A percentile compares a stretch with the other conserved stretches of the same genome.
These are phyloP conservation scores for Talaromyces sp. DNA, from an alignment of 2,329 filamentous ascomycete species.

Conservation along the genomic window DNA sequence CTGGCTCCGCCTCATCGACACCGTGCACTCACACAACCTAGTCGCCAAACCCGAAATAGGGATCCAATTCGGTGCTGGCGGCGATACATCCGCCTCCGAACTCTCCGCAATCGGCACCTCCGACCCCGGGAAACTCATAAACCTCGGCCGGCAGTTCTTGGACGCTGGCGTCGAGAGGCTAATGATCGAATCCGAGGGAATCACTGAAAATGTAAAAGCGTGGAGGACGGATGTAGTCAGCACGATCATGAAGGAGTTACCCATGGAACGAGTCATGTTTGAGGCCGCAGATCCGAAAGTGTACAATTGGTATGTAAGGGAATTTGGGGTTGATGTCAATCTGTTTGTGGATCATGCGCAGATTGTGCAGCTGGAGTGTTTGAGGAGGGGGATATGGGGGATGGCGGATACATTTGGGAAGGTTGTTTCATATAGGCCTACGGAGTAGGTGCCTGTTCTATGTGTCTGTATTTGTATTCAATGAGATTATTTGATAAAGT, in stretches of 20 bases:
- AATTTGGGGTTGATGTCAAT: slow-evolving; percentile 58
- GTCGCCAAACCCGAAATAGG: slow-evolving; percentile 56
- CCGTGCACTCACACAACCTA: slow-evolving; percentile 47
- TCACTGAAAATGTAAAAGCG: slow-evolving; percentile 54
- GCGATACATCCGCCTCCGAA: slow-evolving; percentile 49
- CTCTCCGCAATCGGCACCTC: slow-evolving; percentile 50
- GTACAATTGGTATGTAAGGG: slow-evolving; percentile 56
- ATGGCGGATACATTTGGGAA: slow-evolving; percentile 57
- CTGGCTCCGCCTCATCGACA: slow-evolving; percentile 52
- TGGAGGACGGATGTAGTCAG: slow-evolving; percentile 58
- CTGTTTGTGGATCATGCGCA: slow-evolving; percentile 58
- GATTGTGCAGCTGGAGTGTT: slow-evolving; percentile 54
- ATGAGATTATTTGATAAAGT: background rate
- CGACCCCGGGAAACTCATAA: slow-evolving; percentile 50
- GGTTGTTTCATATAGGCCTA: slow-evolving; percentile 41
- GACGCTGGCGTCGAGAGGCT: slow-evolving; percentile 53
- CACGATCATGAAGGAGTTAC: slow-evolving; percentile 51
- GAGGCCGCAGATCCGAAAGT: slow-evolving; percentile 56
- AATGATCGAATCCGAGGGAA: slow-evolving; percentile 60
- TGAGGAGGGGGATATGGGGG: slow-evolving; percentile 55
- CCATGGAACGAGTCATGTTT: slow-evolving; percentile 56
- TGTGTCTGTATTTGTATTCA: background rate
- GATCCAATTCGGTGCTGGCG: slow-evolving; percentile 57
- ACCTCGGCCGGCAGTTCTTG: slow-evolving; percentile 50
- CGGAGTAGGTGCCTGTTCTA: background rate